A percentile compares a stretch with the other conserved stretches of the same genome.
phyloP scores from a whole-genome alignment of 129 eudicot species.

The Centella asiatica region DNA sequence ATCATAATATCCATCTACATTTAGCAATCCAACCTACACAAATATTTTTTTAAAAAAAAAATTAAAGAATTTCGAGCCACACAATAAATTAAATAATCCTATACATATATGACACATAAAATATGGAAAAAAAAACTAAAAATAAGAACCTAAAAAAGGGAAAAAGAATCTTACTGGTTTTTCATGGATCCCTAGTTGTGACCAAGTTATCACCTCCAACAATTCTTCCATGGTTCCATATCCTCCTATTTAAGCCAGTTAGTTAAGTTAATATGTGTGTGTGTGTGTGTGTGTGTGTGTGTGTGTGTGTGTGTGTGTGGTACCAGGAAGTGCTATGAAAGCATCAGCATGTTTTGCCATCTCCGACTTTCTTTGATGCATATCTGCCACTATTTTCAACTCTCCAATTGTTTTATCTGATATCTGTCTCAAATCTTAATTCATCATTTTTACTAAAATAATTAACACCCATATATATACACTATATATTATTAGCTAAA shows the following conservation, averaged over 20 bases:
- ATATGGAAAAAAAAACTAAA: neutral
- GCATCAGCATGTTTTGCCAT: constrained; percentile 70
- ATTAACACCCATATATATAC: neutral
- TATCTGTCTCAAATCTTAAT: constrained; percentile 24
- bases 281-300: neutral
- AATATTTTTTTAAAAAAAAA: neutral
- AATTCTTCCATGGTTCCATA: constrained; percentile 82
- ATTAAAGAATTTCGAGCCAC: neutral
- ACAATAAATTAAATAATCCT: neutral
- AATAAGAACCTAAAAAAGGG: neutral
- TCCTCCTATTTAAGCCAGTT: constrained; percentile 44
- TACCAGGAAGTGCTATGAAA: constrained; percentile 77
- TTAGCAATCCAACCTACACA: constrained; percentile 60
- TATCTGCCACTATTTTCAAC: constrained; percentile 43
- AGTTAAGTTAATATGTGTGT: neutral
- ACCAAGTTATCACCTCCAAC: constrained; percentile 65
- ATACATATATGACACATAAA: neutral
- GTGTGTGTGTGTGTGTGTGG: neutral
- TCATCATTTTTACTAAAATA: neutral
- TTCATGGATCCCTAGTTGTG: constrained; percentile 75
- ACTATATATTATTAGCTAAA: no score
- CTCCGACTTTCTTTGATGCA: constrained; percentile 73
- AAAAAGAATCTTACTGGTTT: constrained; percentile 44
- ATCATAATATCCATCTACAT: constrained; percentile 66
- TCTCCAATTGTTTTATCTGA: constrained; percentile 58